Percentiles rank a stretch among this genome's conserved stretches.
These are phyloP conservation scores for Arthrobotrys iridis DNA, from an alignment of 2,329 filamentous ascomycete species.

Conservation along the genomic window DNA sequence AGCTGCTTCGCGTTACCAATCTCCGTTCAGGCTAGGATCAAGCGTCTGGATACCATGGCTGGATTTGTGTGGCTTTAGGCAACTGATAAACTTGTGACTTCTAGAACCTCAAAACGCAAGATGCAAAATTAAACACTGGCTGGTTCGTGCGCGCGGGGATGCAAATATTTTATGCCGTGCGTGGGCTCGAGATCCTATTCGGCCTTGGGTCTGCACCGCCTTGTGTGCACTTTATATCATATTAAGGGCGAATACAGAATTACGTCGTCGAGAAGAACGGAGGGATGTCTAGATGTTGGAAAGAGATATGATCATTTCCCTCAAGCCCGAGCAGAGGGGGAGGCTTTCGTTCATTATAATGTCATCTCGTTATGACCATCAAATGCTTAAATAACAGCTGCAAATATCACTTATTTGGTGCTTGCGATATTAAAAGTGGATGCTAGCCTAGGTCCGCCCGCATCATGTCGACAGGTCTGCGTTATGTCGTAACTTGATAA, in stretches of 20 bases:
- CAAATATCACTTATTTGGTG: not conserved
- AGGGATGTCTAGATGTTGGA: not conserved
- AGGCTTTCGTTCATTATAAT: constrained; percentile 7
- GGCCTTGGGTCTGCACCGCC: constrained; percentile 2
- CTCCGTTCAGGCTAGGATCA: constrained; percentile 39
- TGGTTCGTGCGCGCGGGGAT: constrained; percentile 34
- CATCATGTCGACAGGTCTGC: not conserved
- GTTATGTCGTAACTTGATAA: not conserved
- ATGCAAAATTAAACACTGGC: constrained; percentile 17
- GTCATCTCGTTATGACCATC: constrained; percentile 3
- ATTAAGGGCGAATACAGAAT: constrained; percentile 1
- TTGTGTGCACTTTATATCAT: constrained; percentile 1
- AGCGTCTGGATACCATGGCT: constrained; percentile 38
- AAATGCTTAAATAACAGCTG: not conserved
- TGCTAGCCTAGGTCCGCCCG: not conserved
- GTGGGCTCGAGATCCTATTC: constrained; percentile 1
- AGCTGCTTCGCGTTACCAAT: constrained; percentile 46
- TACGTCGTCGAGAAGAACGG: constrained; percentile 5
- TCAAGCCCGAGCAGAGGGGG: not conserved
- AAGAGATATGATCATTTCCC: not conserved
- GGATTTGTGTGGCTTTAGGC: constrained; percentile 23
- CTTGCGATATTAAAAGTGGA: constrained; percentile 1
- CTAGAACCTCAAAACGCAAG: constrained; percentile 25
- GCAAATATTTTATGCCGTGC: constrained; percentile 3
- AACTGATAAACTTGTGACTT: constrained; percentile 24